A percentile compares a stretch with the other conserved stretches of the same genome.
Evolutionary conservation across 1,284 basidiomycete species (phyloP).

Genomic region (Irpex sp.): DNA sequence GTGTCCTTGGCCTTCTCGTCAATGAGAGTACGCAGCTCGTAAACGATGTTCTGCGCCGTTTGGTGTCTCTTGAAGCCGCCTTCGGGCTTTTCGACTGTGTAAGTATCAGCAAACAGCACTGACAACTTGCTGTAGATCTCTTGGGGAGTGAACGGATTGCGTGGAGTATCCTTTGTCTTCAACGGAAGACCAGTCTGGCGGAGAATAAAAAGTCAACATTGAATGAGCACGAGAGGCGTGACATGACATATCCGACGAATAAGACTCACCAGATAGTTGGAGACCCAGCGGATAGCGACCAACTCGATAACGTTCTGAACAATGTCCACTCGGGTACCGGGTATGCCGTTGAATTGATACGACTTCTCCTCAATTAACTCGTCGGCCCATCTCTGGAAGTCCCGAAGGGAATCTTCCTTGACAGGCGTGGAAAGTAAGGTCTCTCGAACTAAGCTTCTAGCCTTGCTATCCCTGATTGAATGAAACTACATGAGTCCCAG

Average conservation of each 20-base stretch:
- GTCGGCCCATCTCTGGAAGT: slow-evolving; percentile 35
- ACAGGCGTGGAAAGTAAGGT: slow-evolving; percentile 20
- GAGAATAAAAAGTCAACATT: not conserved
- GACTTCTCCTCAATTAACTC: slow-evolving; percentile 37
- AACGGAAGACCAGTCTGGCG: slow-evolving; percentile 57
- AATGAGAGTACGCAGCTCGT: slow-evolving; percentile 38
- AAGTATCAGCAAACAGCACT: slow-evolving; percentile 56
- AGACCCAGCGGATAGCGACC: slow-evolving; percentile 63
- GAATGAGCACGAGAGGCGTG: no score
- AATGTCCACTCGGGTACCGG: slow-evolving; percentile 54
- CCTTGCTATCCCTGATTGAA: slow-evolving; percentile 10
- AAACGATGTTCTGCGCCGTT: slow-evolving; percentile 37
- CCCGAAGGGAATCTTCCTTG: not conserved
- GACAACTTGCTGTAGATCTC: slow-evolving; percentile 40
- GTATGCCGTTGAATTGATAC: slow-evolving; percentile 28
- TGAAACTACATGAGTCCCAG: not conserved
- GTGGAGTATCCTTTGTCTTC: slow-evolving; percentile 44
- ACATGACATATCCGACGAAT: slow-evolving; percentile 4
- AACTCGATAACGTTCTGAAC: slow-evolving; percentile 71
- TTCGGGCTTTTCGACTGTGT: slow-evolving; percentile 50
- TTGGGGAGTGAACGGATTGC: slow-evolving; percentile 47
- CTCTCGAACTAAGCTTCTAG: slow-evolving; percentile 17
- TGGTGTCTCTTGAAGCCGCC: slow-evolving; percentile 59
- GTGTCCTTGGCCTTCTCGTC: slow-evolving; percentile 35
- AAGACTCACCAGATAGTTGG: slow-evolving; percentile 52